Percentiles rank a stretch among this genome's conserved stretches.
These are phyloP conservation scores for Davidsoniella australis DNA, from an alignment of 2,329 filamentous ascomycete genomes.

Conservation along the genomic window DNA sequence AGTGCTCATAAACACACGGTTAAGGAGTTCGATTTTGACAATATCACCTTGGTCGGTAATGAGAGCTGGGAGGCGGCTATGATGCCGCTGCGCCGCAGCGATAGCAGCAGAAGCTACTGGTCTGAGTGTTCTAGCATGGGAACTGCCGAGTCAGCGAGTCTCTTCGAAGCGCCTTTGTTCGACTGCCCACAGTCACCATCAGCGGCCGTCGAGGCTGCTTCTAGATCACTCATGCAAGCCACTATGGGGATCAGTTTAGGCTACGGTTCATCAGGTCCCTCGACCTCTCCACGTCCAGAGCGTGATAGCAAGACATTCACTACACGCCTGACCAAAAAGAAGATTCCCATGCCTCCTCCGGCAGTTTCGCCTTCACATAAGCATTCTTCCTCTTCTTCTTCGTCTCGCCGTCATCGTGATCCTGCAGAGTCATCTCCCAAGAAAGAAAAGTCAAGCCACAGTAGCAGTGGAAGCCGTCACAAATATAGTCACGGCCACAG, in stretches of 20 bases:
- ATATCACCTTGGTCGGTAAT: constrained; percentile 47
- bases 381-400: not conserved
- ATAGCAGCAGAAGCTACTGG: constrained; percentile 22
- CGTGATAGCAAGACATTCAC: constrained; percentile 20
- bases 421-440: not conserved
- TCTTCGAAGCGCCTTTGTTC: not conserved
- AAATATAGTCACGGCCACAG: not conserved
- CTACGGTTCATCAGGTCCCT: constrained; percentile 14
- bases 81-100: constrained; percentile 41
- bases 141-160: constrained; percentile 1
- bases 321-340: constrained; percentile 32
- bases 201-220: constrained; percentile 36
- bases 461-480: not conserved
- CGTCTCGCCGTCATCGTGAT: not conserved
- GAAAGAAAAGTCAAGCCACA: not conserved
- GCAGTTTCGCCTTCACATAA: not conserved
- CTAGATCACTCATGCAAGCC: constrained; percentile 29
- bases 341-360: constrained; percentile 20
- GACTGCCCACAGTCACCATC: constrained; percentile 22
- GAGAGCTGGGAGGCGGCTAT: constrained; percentile 73
- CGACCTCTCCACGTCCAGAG: constrained; percentile 10
- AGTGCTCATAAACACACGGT: constrained; percentile 48
- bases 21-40: constrained; percentile 64
- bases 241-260: constrained; percentile 20
- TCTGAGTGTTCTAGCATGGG: constrained; percentile 15